Percentiles rank a stretch among this genome's conserved stretches.
Evolutionary conservation across 2,329 filamentous ascomycete species (phyloP).

Genomic region (Talaromyces sp.): DNA sequence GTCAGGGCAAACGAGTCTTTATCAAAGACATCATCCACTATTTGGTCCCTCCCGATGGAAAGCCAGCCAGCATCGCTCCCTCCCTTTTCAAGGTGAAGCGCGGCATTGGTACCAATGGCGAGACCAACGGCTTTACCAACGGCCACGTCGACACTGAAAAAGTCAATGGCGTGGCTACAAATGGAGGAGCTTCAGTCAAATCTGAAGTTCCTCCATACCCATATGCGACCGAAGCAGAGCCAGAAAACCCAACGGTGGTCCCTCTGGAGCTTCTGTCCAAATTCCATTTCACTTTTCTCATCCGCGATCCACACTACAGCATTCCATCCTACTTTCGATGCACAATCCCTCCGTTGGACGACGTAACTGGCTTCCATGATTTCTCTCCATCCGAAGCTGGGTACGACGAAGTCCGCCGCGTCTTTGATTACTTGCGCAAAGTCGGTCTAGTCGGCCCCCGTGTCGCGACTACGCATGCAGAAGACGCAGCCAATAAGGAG

Average conservation of each 20-base stretch:
- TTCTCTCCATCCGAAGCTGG: constrained; percentile 88
- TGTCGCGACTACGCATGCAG: constrained; percentile 45
- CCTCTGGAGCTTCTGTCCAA: constrained; percentile 68
- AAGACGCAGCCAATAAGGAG: constrained; percentile 20
- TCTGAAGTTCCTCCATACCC: constrained; percentile 47
- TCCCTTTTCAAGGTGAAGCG: constrained; percentile 63
- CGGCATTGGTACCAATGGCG: constrained; percentile 53
- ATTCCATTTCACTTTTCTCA: constrained; percentile 95
- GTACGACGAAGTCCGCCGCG: constrained; percentile 77
- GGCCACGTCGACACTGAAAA: constrained; percentile 20
- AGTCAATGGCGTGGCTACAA: constrained; percentile 22
- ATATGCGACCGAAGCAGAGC: constrained; percentile 58
- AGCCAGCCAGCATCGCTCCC: constrained; percentile 68
- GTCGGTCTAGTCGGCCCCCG: constrained; percentile 68
- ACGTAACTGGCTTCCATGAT: constrained; percentile 77
- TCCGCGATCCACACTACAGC: constrained; percentile 87
- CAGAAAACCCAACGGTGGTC: constrained; percentile 78
- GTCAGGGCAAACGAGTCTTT: constrained; percentile 82
- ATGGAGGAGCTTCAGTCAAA: constrained; percentile 25
- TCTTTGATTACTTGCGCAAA: constrained; percentile 79
- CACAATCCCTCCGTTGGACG: constrained; percentile 79
- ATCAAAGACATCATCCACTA: constrained; percentile 99
- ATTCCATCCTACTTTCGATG: constrained; percentile 95
- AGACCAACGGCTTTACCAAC: constrained; percentile 17
- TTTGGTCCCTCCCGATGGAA: constrained; percentile 69